phyloP scores from a whole-genome alignment of 495 filamentous ascomycete genomes.

The Parachaetomium inaequale region DNA sequence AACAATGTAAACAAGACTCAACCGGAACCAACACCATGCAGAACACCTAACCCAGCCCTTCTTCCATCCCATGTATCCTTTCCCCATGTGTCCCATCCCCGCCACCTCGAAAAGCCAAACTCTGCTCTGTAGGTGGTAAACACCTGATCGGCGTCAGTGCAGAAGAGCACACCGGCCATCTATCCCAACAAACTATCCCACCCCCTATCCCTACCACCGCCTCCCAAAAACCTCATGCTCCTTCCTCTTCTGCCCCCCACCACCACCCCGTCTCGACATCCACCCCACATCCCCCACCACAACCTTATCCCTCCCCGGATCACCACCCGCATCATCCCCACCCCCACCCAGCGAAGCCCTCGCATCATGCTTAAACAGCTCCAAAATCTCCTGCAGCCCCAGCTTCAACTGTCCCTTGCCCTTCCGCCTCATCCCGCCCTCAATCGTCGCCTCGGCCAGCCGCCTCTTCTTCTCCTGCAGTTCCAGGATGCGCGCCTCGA shows the following conservation, averaged over 20 bases:
- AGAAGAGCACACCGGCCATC: too few species aligned
- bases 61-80: background rate
- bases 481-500: constrained; percentile 88
- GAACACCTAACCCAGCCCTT: background rate
- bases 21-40: background rate
- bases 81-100: background rate
- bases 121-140: too few species aligned
- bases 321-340: background rate
- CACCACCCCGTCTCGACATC: background rate
- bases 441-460: constrained; percentile 61
- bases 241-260: constrained; percentile 22
- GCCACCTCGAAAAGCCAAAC: too few species aligned
- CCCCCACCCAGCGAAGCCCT: constrained; percentile 7
- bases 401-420: constrained; percentile 68
- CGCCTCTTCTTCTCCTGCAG: constrained; percentile 90
- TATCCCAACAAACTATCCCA: background rate
- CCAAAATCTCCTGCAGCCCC: constrained; percentile 88
- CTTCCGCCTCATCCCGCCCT: constrained; percentile 42
- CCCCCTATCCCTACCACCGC: constrained; percentile 32
- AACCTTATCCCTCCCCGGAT: constrained; percentile 10
- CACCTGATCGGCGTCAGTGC: too few species aligned
- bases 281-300: constrained; percentile 20
- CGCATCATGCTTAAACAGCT: constrained; percentile 78
- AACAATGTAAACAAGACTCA: background rate
- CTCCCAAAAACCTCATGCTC: constrained; percentile 40